A percentile compares a stretch with the other conserved stretches of the same genome.
These are phyloP conservation scores for Incumbomyces lentus DNA, from an alignment of 2,329 filamentous ascomycete species.

Conservation along the genomic window DNA sequence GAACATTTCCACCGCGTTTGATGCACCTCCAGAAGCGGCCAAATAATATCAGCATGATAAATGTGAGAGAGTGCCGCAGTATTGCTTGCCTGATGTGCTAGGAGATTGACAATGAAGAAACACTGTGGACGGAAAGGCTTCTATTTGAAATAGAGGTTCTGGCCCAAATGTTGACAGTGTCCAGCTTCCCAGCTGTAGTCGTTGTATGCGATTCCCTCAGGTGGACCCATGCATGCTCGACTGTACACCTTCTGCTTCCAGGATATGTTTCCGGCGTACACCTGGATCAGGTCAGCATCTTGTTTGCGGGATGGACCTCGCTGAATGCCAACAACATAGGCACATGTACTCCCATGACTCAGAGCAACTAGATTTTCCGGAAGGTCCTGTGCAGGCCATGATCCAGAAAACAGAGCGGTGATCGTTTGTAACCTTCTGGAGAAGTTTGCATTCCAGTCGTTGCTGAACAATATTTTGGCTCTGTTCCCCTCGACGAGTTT, in stretches of 20 bases:
- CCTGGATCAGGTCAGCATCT: constrained; percentile 5
- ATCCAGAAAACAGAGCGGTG: constrained; percentile 17
- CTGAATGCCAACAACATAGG: constrained; percentile 16
- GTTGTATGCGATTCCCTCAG: neutral
- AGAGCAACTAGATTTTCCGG: constrained; percentile 17
- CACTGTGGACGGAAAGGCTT: neutral
- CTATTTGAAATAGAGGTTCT: constrained; percentile 1
- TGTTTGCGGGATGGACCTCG: constrained; percentile 3
- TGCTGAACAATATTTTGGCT: constrained; percentile 14
- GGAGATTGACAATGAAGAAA: too few relatives aligned
- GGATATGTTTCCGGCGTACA: neutral
- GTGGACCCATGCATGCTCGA: constrained; percentile 1
- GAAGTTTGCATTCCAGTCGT: constrained; percentile 19
- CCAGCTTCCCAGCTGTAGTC: constrained; percentile 1
- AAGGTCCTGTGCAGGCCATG: constrained; percentile 13
- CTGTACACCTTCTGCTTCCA: constrained; percentile 5
- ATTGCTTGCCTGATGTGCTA: too few relatives aligned
- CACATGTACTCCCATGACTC: constrained; percentile 18
- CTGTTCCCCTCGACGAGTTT: neutral
- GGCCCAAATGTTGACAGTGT: neutral
- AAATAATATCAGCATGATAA: too few relatives aligned
- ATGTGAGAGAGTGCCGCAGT: too few relatives aligned
- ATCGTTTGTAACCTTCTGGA: constrained; percentile 15
- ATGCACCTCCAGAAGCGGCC: too few relatives aligned
- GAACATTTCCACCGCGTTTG: too few relatives aligned